These are phyloP conservation scores for Fraxinus sp. DNA, from an alignment of 305 asterid genomes.

Conservation along the genomic window DNA sequence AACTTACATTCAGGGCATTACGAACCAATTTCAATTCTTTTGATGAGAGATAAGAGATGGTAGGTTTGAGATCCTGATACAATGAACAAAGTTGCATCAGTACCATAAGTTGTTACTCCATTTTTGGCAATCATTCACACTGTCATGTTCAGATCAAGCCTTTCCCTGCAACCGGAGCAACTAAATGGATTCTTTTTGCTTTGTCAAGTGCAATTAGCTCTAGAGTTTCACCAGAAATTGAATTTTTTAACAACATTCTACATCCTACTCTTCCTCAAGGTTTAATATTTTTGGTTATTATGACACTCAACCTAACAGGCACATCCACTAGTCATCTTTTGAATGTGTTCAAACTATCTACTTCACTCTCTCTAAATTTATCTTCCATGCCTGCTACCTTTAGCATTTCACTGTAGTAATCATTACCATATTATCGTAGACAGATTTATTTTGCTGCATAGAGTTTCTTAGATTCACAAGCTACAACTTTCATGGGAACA, in stretches of 20 bases:
- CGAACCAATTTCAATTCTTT: slow-evolving; percentile 72
- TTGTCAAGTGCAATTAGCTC: neutral
- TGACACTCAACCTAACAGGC: neutral
- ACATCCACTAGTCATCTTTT: neutral
- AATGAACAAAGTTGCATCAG: slow-evolving; percentile 22
- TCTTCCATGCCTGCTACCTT: neutral
- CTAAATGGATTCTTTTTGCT: neutral
- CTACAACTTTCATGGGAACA: neutral
- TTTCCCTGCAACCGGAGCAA: neutral
- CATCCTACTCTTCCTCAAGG: neutral
- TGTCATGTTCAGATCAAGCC: neutral
- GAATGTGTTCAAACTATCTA: neutral
- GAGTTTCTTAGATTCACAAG: neutral
- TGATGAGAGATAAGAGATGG: slow-evolving; percentile 70
- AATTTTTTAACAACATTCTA: neutral
- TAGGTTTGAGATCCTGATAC: slow-evolving; percentile 69
- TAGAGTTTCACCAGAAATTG: neutral
- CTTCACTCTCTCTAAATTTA: neutral
- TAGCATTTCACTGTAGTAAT: neutral
- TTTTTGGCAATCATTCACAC: neutral
- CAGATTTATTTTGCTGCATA: slow-evolving; percentile 11
- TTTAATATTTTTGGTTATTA: neutral
- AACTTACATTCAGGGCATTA: slow-evolving; percentile 72
- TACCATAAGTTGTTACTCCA: neutral
- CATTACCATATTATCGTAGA: neutral